A percentile compares a stretch with the other conserved stretches of the same genome.
Conservation (phyloP, 345 rosid species). For the Rhizophora apiculata region DNA sequence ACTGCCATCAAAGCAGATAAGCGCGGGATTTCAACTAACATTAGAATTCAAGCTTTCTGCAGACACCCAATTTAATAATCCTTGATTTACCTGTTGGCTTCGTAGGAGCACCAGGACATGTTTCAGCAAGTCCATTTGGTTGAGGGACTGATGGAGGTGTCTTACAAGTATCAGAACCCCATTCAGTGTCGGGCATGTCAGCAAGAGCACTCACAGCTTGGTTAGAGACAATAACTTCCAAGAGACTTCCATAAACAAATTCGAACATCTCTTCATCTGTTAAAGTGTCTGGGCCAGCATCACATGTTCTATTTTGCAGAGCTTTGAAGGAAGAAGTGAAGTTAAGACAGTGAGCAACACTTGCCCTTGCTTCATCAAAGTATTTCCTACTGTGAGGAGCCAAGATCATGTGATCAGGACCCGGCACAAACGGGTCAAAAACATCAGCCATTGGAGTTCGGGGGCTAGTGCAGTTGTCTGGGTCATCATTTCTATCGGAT, state of each 20-base stretch:
- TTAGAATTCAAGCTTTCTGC: constrained; percentile 62
- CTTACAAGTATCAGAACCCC: constrained; percentile 34
- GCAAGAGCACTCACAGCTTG: constrained; percentile 38
- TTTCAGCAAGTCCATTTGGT: constrained; percentile 39
- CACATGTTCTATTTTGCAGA: constrained; percentile 5
- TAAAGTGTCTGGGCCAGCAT: constrained; percentile 15
- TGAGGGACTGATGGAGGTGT: constrained; percentile 42
- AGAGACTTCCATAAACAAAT: constrained; percentile 45
- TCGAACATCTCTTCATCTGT: constrained; percentile 54
- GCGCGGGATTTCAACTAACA: constrained; percentile 1
- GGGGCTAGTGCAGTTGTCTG: constrained; percentile 23
- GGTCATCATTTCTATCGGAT: constrained; percentile 11
- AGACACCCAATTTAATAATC: constrained; percentile 39
- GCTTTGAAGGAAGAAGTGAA: constrained; percentile 29
- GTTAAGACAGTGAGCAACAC: constrained; percentile 38
- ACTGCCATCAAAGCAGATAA: constrained; percentile 6
- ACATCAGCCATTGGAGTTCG: constrained; percentile 46
- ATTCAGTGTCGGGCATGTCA: constrained; percentile 23
- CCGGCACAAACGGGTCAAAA: constrained; percentile 54
- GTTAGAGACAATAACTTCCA: constrained; percentile 43
- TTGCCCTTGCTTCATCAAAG: constrained; percentile 30
- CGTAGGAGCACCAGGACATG: constrained; percentile 62
- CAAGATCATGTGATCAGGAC: constrained; percentile 34
- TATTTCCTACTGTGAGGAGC: constrained; percentile 43
- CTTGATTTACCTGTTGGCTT: constrained; percentile 39